Percentiles rank a stretch among this genome's conserved stretches.
Evolutionary conservation across 2,329 filamentous ascomycete species (phyloP).

Genomic region (Penicillium janthinellum): DNA sequence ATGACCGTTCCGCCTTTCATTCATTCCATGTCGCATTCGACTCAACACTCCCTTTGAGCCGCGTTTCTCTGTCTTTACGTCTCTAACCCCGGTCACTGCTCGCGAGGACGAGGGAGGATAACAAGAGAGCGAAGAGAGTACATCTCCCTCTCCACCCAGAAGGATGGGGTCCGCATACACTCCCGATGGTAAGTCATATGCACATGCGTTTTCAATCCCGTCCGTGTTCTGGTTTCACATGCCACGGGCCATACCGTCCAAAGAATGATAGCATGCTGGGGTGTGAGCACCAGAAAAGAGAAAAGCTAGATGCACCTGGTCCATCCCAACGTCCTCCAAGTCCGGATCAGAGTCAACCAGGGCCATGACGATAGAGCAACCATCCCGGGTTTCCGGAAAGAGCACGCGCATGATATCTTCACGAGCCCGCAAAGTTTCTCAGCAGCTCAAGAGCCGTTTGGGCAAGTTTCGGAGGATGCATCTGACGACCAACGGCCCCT

Average conservation of each 20-base stretch:
- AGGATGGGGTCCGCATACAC: slow-evolving; percentile 40
- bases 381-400: not conserved
- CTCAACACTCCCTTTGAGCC: slow-evolving; percentile 26
- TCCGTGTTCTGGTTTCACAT: slow-evolving; percentile 22
- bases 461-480: slow-evolving; percentile 13
- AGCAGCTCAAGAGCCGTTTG: not conserved
- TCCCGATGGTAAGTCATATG: slow-evolving; percentile 42
- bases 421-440: not conserved
- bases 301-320: not conserved
- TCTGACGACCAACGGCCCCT: slow-evolving; percentile 18
- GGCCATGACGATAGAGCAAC: not conserved
- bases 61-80: slow-evolving; percentile 16
- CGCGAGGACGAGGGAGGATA: not conserved
- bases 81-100: slow-evolving; percentile 3
- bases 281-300: not conserved
- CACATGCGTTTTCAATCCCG: slow-evolving; percentile 14
- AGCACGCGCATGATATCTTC: not conserved
- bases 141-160: slow-evolving; percentile 1
- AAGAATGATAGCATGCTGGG: not conserved
- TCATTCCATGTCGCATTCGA: slow-evolving; percentile 26
- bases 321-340: not conserved
- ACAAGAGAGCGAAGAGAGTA: slow-evolving; percentile 3
- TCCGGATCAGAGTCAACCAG: not conserved
- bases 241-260: slow-evolving; percentile 9
- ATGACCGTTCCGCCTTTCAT: slow-evolving; percentile 21